Base-by-base conservation (phyloP, 1,284 basidiomycete genomes). In the Earliella scabrosa region DNA sequence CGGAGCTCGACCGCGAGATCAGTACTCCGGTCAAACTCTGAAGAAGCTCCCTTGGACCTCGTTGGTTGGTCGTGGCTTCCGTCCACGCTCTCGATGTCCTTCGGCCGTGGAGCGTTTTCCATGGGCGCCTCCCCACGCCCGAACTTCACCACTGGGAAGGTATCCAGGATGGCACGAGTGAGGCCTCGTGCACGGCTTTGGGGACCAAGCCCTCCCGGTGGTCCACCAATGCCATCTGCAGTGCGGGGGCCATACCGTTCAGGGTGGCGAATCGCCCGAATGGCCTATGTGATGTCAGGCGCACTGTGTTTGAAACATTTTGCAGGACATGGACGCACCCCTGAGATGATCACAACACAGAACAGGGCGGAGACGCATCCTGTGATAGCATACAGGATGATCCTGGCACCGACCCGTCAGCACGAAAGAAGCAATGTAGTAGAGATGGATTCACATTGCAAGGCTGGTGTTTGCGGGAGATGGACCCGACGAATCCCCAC, bases 121-220 rank as follows among this genome's bases (percentile, higher is more conserved):
- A 50, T 16, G 14, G 49, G 52, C 1, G 45, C 56, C 21, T 68
- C 65, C 14, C 50, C 32, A 23, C 61, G 58, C 3, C 85, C 85
- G 68, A 95, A 97, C 72, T 95, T 93, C 73, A 96, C 88, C 55
- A 97, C 77, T 1, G 95, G 95, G 77, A 97, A 97, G 0, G 95
- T 97, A 67, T 97, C 95, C 51, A 97, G 78, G 52, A 97, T 94
- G 24, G 95, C 95, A 29, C 92, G 87, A 0, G 91, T 90, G 46
- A 97, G 79, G 2, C 95, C 92, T 38, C 83, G 78, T 0, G 93
- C 88, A 7, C 91, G 85, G 52, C 86, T 89, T 70, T 92, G 90
- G 20, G 73, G 68, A 7, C 76, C 79, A 20, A 50, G 43, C 27
- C 59, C 9, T 34, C 66, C 56, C 23, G 46, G 52, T 4, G 60